These are phyloP conservation scores for Candida railenensis DNA, from an alignment of 805 yeast genomes.

Conservation along the genomic window DNA sequence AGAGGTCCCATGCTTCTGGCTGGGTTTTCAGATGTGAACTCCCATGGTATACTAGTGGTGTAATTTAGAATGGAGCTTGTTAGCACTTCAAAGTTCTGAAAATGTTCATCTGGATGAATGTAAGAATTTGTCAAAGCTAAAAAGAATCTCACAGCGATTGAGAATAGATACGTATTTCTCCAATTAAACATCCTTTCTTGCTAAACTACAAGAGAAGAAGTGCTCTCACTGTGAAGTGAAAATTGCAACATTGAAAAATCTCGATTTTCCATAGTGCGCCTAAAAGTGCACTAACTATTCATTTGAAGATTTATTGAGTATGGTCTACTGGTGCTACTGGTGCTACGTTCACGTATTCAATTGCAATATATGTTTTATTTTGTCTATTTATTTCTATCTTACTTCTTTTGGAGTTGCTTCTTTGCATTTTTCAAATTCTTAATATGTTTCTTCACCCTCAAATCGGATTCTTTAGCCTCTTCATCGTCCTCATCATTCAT, in stretches of 20 bases:
- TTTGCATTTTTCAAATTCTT: slow-evolving; percentile 6
- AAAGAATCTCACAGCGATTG: slow-evolving; percentile 49
- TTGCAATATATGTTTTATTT: no score
- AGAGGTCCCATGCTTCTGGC: slow-evolving; percentile 74
- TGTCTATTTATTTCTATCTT: neutral
- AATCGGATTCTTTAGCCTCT: slow-evolving; percentile 1
- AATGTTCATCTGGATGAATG: slow-evolving; percentile 97
- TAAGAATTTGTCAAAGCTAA: slow-evolving; percentile 74
- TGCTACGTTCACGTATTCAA: no score
- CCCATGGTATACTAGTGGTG: slow-evolving; percentile 73
- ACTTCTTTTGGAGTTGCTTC: slow-evolving; percentile 1
- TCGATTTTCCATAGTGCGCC: neutral
- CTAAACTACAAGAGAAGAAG: neutral
- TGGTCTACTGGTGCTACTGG: no score
- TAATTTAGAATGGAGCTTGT: slow-evolving; percentile 45
- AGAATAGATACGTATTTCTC: slow-evolving; percentile 46
- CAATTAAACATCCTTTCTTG: slow-evolving; percentile 26
- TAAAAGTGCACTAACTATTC: no score
- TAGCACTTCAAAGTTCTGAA: slow-evolving; percentile 82
- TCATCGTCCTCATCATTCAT: slow-evolving; percentile 5
- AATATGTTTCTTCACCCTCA: slow-evolving; percentile 5
- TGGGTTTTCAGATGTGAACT: slow-evolving; percentile 55
- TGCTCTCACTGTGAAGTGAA: no score
- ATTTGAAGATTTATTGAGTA: no score
- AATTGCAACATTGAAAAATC: neutral